Evolutionary conservation across 768 basidiomycete genomes (phyloP).

Genomic region (Symmetrospora coprosmae): DNA sequence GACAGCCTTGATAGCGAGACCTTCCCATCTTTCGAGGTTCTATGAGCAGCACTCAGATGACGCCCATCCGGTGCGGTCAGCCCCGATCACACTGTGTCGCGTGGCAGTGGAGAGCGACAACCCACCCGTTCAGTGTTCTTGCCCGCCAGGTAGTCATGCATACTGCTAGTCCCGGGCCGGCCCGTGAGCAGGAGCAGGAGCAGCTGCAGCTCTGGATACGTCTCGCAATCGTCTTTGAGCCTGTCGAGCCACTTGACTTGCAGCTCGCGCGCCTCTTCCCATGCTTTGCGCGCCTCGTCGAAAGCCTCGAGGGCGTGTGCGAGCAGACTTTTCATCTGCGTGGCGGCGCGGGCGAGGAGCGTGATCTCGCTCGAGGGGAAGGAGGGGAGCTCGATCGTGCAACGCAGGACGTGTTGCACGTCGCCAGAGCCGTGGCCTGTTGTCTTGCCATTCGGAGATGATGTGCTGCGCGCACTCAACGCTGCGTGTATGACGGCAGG

Average conservation of each 20-base stretch:
- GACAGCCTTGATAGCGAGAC: conserved; percentile 22
- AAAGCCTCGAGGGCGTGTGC: conserved; percentile 25
- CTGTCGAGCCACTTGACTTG: conserved; percentile 28
- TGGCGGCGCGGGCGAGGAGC: conserved; percentile 12
- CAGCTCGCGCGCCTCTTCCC: conserved; percentile 27
- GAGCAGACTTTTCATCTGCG: conserved; percentile 5
- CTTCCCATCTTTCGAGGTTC: conserved; percentile 32
- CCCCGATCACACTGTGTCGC: background rate
- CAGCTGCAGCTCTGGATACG: conserved; percentile 18
- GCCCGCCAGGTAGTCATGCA: conserved; percentile 30
- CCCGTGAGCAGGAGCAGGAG: conserved; percentile 30
- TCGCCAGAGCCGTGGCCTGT: too few species aligned
- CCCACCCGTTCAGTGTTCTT: conserved; percentile 30
- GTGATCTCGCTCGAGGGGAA: conserved; percentile 14
- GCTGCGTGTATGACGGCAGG: too few species aligned
- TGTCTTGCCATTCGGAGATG: too few species aligned
- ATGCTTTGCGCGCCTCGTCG: conserved; percentile 22
- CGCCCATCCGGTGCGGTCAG: too few species aligned
- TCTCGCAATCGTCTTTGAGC: conserved; percentile 18
- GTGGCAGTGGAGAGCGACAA: background rate
- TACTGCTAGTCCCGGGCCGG: conserved; percentile 6
- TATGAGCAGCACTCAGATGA: background rate
- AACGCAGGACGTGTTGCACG: background rate
- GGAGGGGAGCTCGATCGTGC: background rate
- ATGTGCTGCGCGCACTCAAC: too few species aligned